Evolutionary conservation across 1,284 basidiomycete genomes (phyloP).

Genomic region (Microbotryomycetes sp.): DNA sequence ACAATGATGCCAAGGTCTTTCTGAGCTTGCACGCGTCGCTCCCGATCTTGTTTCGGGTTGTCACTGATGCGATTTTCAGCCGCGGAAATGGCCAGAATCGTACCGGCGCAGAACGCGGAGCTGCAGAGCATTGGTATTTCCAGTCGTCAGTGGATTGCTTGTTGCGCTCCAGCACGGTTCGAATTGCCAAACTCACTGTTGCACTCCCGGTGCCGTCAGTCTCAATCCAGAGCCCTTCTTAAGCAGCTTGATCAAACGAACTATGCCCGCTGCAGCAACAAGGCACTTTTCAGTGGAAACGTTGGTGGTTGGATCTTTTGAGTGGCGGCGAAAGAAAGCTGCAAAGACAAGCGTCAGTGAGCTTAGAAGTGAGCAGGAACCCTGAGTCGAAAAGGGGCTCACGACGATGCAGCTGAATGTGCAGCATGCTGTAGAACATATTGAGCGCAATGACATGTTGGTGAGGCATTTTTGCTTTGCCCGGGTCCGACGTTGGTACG

Average conservation of each 20-base stretch:
- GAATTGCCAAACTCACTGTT: constrained; percentile 12
- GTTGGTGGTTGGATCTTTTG: constrained; percentile 11
- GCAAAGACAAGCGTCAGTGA: neutral
- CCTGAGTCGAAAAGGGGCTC: neutral
- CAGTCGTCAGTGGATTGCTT: too few species aligned
- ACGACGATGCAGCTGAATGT: constrained; percentile 7
- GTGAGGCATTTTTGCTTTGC: constrained; percentile 27
- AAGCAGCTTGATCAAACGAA: constrained; percentile 26
- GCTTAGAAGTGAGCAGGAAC: neutral
- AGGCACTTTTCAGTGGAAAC: constrained; percentile 29
- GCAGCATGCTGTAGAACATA: constrained; percentile 1
- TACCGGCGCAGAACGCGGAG: constrained; percentile 22
- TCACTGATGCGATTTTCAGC: constrained; percentile 20
- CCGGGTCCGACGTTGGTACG: constrained; percentile 14
- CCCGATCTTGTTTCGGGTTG: constrained; percentile 8
- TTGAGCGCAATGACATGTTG: constrained; percentile 19
- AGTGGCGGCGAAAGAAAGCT: constrained; percentile 26
- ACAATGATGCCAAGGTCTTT: constrained; percentile 24
- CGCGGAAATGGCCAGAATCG: constrained; percentile 25
- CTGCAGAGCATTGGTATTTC: too few species aligned
- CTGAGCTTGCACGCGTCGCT: constrained; percentile 13
- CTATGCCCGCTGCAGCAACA: constrained; percentile 17
- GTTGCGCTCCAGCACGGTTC: neutral
- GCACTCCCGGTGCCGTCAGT: constrained; percentile 13
- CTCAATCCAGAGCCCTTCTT: constrained; percentile 12